Evolutionary conservation across 1,284 basidiomycete genomes (phyloP).

Genomic region (Cryptococcus maquisensis): DNA sequence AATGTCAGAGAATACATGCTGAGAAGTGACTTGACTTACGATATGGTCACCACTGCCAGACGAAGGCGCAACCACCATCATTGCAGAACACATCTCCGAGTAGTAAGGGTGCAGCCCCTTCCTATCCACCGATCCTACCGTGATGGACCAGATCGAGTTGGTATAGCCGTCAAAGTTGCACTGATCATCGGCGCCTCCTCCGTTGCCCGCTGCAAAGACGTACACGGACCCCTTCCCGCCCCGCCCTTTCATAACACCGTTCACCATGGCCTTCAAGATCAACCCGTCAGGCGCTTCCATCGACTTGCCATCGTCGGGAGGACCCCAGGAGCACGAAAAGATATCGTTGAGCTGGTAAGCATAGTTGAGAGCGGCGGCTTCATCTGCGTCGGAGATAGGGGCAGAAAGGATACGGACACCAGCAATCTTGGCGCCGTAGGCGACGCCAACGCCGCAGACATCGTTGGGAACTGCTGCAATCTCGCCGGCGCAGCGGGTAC

Average conservation of each 20-base stretch:
- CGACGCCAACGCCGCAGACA: slow-evolving; percentile 91
- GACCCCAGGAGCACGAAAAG: slow-evolving; percentile 97
- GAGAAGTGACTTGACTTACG: slow-evolving; percentile 53
- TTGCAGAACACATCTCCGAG: slow-evolving; percentile 94
- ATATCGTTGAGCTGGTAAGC: slow-evolving; percentile 89
- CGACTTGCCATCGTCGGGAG: slow-evolving; percentile 86
- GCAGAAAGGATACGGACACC: slow-evolving; percentile 94
- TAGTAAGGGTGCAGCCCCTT: slow-evolving; percentile 94
- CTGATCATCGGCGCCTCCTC: slow-evolving; percentile 85
- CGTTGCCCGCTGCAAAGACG: slow-evolving; percentile 98
- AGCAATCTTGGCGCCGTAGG: slow-evolving; percentile 84
- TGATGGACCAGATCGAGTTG: slow-evolving; percentile 94
- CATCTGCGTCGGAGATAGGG: slow-evolving; percentile 96
- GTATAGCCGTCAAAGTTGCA: slow-evolving; percentile 99
- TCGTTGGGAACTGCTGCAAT: slow-evolving; percentile 96
- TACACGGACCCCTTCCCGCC: slow-evolving; percentile 87
- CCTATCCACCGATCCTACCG: slow-evolving; percentile 88
- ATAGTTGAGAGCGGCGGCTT: slow-evolving; percentile 91
- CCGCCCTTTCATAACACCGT: slow-evolving; percentile 89
- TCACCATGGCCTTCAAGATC: slow-evolving; percentile 90
- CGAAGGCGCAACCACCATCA: slow-evolving; percentile 92
- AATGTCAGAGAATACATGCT: background rate
- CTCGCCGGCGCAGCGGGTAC: slow-evolving; percentile 96
- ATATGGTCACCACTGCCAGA: slow-evolving; percentile 93
- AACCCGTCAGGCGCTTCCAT: slow-evolving; percentile 94